A percentile compares a stretch with the other conserved stretches of the same genome.
Conservation (phyloP, 129 eudicot genomes). For the Pittosporum tobira region DNA sequence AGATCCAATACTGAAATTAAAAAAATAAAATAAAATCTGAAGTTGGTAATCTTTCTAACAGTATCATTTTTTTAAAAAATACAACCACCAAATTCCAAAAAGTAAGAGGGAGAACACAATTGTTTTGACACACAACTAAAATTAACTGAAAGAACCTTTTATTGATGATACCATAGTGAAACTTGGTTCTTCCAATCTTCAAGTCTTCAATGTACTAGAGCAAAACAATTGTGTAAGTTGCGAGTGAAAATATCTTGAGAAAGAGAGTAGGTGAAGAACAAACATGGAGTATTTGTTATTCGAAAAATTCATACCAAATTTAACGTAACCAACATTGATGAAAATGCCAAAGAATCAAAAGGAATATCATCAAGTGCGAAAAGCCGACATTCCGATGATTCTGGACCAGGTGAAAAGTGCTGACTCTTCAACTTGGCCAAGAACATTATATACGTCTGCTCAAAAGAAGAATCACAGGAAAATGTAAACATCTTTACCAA, state of each 20-base stretch:
- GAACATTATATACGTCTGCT: conserved; percentile 86
- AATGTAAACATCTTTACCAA: background rate
- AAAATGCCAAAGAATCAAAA: conserved; percentile 85
- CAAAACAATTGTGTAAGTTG: background rate
- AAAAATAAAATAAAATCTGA: no score
- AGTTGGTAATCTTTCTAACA: no score
- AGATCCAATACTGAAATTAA: no score
- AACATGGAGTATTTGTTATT: background rate
- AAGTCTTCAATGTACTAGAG: conserved; percentile 75
- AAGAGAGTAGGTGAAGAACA: background rate
- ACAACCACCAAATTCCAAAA: background rate
- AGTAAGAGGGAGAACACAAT: no score
- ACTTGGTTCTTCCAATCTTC: conserved; percentile 62
- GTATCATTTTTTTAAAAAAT: no score
- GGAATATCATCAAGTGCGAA: conserved; percentile 83
- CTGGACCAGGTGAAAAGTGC: conserved; percentile 87
- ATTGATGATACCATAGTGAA: conserved; percentile 87
- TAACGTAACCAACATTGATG: conserved; percentile 92
- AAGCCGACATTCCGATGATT: conserved; percentile 83
- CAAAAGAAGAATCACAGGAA: background rate
- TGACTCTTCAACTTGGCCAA: conserved; percentile 77
- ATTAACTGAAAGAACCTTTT: conserved; percentile 44
- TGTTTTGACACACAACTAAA: no score
- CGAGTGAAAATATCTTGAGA: background rate
- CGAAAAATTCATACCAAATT: conserved; percentile 47